A percentile compares a stretch with the other conserved stretches of the same genome.
Evolutionary conservation across 1,284 basidiomycete genomes (phyloP).

Genomic region (Tremellales sp.): DNA sequence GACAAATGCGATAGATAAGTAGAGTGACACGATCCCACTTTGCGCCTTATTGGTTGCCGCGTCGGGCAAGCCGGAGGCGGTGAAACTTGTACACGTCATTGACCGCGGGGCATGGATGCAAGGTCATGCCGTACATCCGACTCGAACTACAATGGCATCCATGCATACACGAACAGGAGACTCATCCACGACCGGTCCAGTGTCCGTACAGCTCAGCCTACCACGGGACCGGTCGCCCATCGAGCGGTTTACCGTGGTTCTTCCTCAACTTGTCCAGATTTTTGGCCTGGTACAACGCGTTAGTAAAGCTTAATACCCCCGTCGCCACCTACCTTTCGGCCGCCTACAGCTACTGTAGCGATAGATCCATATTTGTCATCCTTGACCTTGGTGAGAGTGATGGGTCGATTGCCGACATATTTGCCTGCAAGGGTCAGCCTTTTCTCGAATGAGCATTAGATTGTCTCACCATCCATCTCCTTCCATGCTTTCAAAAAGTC

Average conservation of each 20-base stretch:
- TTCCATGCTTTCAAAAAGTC: slow-evolving; percentile 99
- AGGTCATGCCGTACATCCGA: background rate
- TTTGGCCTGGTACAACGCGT: slow-evolving; percentile 28
- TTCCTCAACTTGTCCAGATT: slow-evolving; percentile 45
- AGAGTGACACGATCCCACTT: too few species aligned
- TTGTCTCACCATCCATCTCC: slow-evolving; percentile 89
- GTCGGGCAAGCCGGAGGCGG: too few species aligned
- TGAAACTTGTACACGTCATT: too few species aligned
- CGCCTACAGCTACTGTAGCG: slow-evolving; percentile 66
- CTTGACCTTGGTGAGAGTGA: slow-evolving; percentile 78
- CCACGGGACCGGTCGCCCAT: slow-evolving; percentile 43
- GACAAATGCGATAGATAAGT: too few species aligned
- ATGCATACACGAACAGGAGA: background rate
- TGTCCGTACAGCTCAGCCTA: slow-evolving; percentile 12
- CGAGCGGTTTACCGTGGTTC: slow-evolving; percentile 45
- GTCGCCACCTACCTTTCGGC: slow-evolving; percentile 44
- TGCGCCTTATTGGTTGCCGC: too few species aligned
- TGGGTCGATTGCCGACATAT: slow-evolving; percentile 91
- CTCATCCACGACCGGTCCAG: background rate
- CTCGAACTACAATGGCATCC: too few species aligned
- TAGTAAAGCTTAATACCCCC: background rate
- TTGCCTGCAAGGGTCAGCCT: slow-evolving; percentile 60
- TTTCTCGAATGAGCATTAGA: slow-evolving; percentile 1
- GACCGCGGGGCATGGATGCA: background rate
- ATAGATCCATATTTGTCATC: slow-evolving; percentile 85